Evolutionary conservation across 1,284 basidiomycete species (phyloP), one percentile per base, ranked within the genome.

Genomic region (Leucoagaricus sp.): DNA sequence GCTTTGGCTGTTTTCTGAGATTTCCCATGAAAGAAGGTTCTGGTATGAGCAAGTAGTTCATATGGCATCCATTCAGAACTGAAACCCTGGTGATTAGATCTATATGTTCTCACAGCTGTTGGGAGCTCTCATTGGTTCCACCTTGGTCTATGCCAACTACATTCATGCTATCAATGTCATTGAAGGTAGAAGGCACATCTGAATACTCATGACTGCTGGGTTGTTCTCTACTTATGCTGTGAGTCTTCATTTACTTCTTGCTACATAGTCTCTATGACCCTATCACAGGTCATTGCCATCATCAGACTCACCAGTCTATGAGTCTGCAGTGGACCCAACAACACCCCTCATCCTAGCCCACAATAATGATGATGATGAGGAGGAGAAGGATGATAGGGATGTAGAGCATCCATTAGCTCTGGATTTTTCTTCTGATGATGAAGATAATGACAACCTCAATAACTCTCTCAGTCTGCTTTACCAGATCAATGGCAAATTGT

Each of bases 1-100:
- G 77, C 84, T 4, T 64, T 92, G 45, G 88, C 88, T 1, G 74
- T 83, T 4, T 84, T 85, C 65, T 83, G 91, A 56, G 79, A 78
- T 49, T 93, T 94, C 70, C 89, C 93, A 1, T 87, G 85, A 83
- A 81, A 79, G 59, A 93, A 93, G 67, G 88, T 93, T 0, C 87
- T 89, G 0, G 75, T 74, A 66, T 40, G 72, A n/a, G n/a, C n/a
- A n/a, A n/a, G n/a, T n/a, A n/a, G n/a, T 8, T 51, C 31, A 48
- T 19, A 17, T 10, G 40, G 13, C 12, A 12, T 10, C 48, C 46
- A 12, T 28, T 19, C 40, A 5, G 40, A 15, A 53, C 26, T 17
- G 21, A 54, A 12, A 12, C 6, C 42, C 38, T 15, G n/a, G 42
- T 54, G 26, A 19, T 29, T 57, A 74, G 70, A 66, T 61, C n/a